Percentiles rank a stretch among this genome's conserved stretches.
Evolutionary conservation across 805 yeast species (phyloP).

Genomic region (Maudiozyma barnettii): DNA sequence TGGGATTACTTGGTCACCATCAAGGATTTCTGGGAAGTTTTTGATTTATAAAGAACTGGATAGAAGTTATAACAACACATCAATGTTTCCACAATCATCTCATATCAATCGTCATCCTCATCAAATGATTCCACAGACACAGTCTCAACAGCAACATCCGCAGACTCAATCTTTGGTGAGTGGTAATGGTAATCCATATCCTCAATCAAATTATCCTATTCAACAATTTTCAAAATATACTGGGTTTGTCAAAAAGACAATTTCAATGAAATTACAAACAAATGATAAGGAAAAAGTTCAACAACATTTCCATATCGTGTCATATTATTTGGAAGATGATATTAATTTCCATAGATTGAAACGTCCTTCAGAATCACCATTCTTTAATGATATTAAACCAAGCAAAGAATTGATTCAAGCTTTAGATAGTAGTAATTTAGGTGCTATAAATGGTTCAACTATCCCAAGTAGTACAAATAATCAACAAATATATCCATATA

Average conservation of each 20-base stretch:
- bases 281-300: neutral
- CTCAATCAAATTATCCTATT: neutral
- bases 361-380: slow-evolving; percentile 43
- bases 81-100: neutral
- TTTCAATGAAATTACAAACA: slow-evolving; percentile 44
- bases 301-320: slow-evolving; percentile 46
- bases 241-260: slow-evolving; percentile 75
- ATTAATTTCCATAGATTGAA: slow-evolving; percentile 45
- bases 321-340: slow-evolving; percentile 70
- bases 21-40: slow-evolving; percentile 77
- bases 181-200: neutral
- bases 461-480: neutral
- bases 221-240: slow-evolving; percentile 11
- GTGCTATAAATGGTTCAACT: slow-evolving; percentile 30
- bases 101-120: neutral
- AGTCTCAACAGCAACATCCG: neutral
- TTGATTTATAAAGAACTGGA: slow-evolving; percentile 62
- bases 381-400: slow-evolving; percentile 39
- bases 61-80: slow-evolving; percentile 2
- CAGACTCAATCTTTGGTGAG: neutral
- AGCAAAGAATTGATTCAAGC: slow-evolving; percentile 43
- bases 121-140: neutral
- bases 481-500: neutral
- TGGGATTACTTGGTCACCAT: slow-evolving; percentile 86
- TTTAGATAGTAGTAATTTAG: slow-evolving; percentile 45